phyloP scores from a whole-genome alignment of 208 protist genomes.

The Crithidia expoeki region DNA sequence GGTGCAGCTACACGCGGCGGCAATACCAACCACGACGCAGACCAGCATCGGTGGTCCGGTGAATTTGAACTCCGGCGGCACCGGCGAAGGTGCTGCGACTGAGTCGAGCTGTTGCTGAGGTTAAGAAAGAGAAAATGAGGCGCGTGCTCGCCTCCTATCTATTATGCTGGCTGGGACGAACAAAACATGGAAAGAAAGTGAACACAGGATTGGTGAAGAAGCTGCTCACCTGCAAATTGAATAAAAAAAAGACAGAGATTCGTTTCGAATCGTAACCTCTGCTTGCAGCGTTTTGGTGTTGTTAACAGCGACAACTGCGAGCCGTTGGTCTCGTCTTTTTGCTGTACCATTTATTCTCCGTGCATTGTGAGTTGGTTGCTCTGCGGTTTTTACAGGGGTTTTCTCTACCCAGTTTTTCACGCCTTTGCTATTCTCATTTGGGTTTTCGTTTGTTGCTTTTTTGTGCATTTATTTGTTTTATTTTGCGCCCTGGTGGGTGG shows the following conservation, averaged over 20 bases:
- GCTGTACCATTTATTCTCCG: too few relatives aligned
- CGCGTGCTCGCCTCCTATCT: background rate
- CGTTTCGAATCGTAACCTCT: too few relatives aligned
- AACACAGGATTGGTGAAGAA: too few relatives aligned
- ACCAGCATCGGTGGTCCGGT: constrained; percentile 18
- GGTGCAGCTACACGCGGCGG: constrained; percentile 74
- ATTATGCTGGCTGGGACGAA: background rate
- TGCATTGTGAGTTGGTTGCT: background rate
- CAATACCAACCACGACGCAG: constrained; percentile 34
- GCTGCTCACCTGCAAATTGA: too few relatives aligned
- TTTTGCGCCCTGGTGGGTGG: background rate
- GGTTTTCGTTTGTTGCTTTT: background rate
- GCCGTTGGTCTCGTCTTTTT: too few relatives aligned
- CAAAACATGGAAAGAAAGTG: too few relatives aligned
- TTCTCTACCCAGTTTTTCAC: background rate
- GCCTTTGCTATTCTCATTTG: background rate
- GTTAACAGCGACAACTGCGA: too few relatives aligned
- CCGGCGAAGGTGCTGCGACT: constrained; percentile 3
- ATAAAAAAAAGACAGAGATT: too few relatives aligned
- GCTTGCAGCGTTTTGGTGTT: too few relatives aligned
- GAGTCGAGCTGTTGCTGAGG: constrained; percentile 24
- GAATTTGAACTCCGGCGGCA: constrained; percentile 8
- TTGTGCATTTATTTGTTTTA: constrained; percentile 4
- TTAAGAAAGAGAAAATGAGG: background rate
- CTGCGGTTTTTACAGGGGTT: background rate